Evolutionary conservation across 495 filamentous ascomycete species (phyloP), one percentile per base, ranked within the genome.

Genomic region (Lophiotrema nucula): DNA sequence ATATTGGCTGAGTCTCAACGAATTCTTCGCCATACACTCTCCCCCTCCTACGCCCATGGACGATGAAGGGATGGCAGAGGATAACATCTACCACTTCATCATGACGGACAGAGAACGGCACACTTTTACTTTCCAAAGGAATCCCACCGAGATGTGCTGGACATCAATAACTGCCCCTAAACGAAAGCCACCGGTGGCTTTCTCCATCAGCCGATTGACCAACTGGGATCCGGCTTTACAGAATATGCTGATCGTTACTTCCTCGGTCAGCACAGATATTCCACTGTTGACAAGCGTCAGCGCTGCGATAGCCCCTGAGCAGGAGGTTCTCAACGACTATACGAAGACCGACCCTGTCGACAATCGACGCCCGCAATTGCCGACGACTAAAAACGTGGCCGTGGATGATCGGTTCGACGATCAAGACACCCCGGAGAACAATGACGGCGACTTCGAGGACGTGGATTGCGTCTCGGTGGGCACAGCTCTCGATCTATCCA

Each of bases 1-100:
- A 46, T 77, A 77, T 25, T 99, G 95, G 95, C 77, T 97, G 4
- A 88, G 92, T 67, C 95, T 93, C 58, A 73, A 95, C 70, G 70
- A 92, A 10, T 96, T 97, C 67, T 76, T 97, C 22, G 77, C 83
- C 33, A 80, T 88, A 13, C 86, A 96, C 69, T 92, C 84, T 5
- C 81, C 31, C 15, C 15, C 31, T 15, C 31, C 8, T 8, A 8
- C 31, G 8, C 2, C 18, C 18, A 42, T 13, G 28, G 24, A 28
- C 3, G 47, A 43, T 1, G 42, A 56, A 18, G 24, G 25, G 21
- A 56, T 56, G 58, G n/a, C 45, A 16, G 80, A 84, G 46, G 71
- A 78, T 10, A 87, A 89, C 0, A 77, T 77, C 5, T 93, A 87
- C 61, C 85, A 95, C 66, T 73, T 96, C 38, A 84, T 96, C 47